Evolutionary conservation across 768 basidiomycete species (phyloP), one percentile per base, ranked within the genome.

Genomic region (Boletus edulis): DNA sequence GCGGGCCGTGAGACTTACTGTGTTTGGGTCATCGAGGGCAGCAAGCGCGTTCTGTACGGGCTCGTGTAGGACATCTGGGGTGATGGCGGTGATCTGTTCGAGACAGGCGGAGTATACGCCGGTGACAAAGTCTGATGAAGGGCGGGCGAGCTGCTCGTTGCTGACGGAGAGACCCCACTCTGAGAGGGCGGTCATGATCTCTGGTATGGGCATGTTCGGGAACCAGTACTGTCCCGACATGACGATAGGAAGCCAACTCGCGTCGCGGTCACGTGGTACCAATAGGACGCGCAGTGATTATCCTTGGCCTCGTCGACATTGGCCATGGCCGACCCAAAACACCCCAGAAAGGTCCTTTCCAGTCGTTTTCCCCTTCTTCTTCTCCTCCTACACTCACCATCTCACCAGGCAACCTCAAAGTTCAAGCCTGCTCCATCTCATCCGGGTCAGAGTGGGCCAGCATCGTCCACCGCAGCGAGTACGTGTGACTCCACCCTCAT

Each of bases 81-180:
- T 77, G 51, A 93, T 75, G 49, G 80, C 79, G 6, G 86, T 86
- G 54, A 90, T 82, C 62, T 88, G 85, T 40, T 86, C 79, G 40
- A 93, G 78, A 65, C 89, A 89, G 9, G 85, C 82, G 55, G 75
- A 77, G 71, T 87, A 92, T 18, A 91, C 80, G 49, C 73, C 76
- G 37, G 84, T 78, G 31, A 91, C 87, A 59, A 90, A 89, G 41
- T 91, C 87, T 1, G 83, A 63, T 2, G 81, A 81, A 1, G 91
- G 91, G 17, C 78, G 77, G 41, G 78, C 65, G 41, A 93, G 83
- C 58, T 91, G 87, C 49, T 88, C 84, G 44, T 78, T 77, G 59
- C 78, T 84, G 34, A 90, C 78, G 9, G 80, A 73, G 31, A 91
- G 75, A 2, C 83, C 85, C 87, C 89, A 91, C 22, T 80, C 83